Base-by-base conservation (phyloP, 176 grass and related monocot species). In the Tillandsia fasciculata region DNA sequence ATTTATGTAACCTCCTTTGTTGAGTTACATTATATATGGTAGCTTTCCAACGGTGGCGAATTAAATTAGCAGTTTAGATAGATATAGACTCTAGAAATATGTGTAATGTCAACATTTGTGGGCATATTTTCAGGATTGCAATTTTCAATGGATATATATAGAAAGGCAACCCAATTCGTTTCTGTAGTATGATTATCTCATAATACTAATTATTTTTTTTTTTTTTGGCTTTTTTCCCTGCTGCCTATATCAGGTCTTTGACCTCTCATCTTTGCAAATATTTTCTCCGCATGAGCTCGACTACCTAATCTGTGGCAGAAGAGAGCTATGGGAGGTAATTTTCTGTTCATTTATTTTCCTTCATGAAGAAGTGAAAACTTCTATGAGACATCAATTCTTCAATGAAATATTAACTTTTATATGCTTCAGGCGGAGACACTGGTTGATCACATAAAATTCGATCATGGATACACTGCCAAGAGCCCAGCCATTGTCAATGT, bases 381-480 rank as follows among this genome's bases (percentile, higher is more conserved):
- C 48, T 49, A 75, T 53, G 24, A 18, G 12, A n/a, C 26, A 73
- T 56, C 8, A 52, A 29, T 70, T 90, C 50, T 68, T 52, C 63
- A 29, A 64, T 66, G 75, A 33, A 14, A 29, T 51, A 18, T 65
- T 72, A 72, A 73, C 18, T 14, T 64, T 72, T 70, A 71, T 26
- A 63, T 71, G 13, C 58, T 72, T 69, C 80, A 96, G 91, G 27
- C 85, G 9, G 91, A 91, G 2, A 82, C 82, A 51, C 80, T 96
- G 9, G 85, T 82, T 7, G 92, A 96, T n/a, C 68, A 96, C 80
- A 96, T 96, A 27, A 96, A 96, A 73, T 96, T 96, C 22, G 91
- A 96, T 81, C 91, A 96, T 91, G 91, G 92, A 53, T 96, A 91
- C 74, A 96, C 92, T 69, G 74, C 85, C 11, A 96, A 86, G 64